Conservation (phyloP, 345 rosid genomes). For the Cochlearia excelsa region DNA sequence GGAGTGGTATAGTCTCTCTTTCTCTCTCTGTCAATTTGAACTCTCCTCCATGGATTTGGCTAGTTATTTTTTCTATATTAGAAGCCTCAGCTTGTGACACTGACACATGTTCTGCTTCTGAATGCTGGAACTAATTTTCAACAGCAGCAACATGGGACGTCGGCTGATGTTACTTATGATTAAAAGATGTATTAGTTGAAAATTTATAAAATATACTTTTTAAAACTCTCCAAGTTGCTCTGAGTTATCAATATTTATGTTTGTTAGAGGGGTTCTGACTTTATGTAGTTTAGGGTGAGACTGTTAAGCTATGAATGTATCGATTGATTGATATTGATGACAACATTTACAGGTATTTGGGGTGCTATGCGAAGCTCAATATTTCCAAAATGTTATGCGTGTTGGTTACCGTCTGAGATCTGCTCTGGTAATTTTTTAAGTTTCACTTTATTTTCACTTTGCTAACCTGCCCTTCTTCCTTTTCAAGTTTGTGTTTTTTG, state of each 20-base stretch:
- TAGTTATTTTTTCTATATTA: conserved; percentile 1
- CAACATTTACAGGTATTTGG: conserved; percentile 63
- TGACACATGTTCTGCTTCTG: conserved; percentile 7
- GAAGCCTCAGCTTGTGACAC: conserved; percentile 3
- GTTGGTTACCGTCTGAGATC: conserved; percentile 92
- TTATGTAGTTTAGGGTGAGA: neutral
- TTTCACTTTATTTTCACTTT: conserved; percentile 16
- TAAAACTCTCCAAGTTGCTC: neutral
- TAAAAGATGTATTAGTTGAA: too few species aligned
- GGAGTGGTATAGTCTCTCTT: conserved; percentile 35
- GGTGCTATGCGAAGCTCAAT: conserved; percentile 91
- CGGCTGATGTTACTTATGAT: neutral
- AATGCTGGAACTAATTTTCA: neutral
- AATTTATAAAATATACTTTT: too few species aligned
- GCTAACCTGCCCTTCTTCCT: conserved; percentile 13
- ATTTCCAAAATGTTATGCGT: conserved; percentile 99
- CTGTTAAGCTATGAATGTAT: conserved; percentile 2
- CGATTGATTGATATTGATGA: conserved; percentile 22
- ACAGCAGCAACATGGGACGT: neutral
- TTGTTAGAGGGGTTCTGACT: conserved; percentile 1
- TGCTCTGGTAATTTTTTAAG: conserved; percentile 61
- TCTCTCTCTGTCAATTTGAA: conserved; percentile 8
- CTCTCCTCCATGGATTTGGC: conserved; percentile 3
- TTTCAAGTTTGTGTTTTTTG: conserved; percentile 4
- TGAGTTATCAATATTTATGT: neutral